A percentile compares a stretch with the other conserved stretches of the same genome.
phyloP scores from a whole-genome alignment of 495 filamentous ascomycete species.

The Cercophora samala region DNA sequence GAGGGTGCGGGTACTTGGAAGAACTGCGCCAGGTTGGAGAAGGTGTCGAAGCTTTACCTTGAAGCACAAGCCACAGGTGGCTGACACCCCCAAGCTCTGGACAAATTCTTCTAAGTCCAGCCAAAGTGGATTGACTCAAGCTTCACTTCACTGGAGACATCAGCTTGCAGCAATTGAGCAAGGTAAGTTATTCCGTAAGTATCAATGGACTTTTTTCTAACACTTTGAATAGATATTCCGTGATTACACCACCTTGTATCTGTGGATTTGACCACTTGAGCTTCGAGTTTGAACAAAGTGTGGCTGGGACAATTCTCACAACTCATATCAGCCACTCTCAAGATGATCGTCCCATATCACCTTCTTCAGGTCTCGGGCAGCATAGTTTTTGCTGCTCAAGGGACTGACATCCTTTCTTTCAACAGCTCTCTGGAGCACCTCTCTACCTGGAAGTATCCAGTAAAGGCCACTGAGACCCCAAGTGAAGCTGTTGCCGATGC shows the following conservation, averaged over 20 bases:
- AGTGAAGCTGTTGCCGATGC: neutral
- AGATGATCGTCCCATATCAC: slow-evolving; percentile 42
- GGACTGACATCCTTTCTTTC: slow-evolving; percentile 42
- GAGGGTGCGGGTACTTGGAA: neutral
- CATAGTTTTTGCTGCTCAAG: slow-evolving; percentile 43
- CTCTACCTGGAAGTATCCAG: slow-evolving; percentile 42
- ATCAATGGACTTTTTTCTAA: neutral
- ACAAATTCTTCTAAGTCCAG: neutral
- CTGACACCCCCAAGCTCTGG: neutral
- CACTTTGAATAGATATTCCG: neutral
- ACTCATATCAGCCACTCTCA: slow-evolving; percentile 1
- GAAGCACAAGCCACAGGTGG: neutral
- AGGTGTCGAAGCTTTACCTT: neutral
- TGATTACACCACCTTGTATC: neutral
- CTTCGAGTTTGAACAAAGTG: neutral
- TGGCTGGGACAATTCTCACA: neutral
- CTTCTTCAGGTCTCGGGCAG: slow-evolving; percentile 38
- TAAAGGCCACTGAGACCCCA: slow-evolving; percentile 15
- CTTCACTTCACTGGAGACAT: neutral
- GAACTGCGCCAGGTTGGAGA: neutral
- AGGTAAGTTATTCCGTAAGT: neutral
- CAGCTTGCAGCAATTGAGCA: neutral
- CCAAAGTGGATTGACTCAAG: slow-evolving; percentile 4
- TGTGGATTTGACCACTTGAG: neutral
- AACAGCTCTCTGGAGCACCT: slow-evolving; percentile 33